Evolutionary conservation across 129 eudicot species (phyloP), one percentile per base, ranked within the genome.

Genomic region (Mikania micrantha): DNA sequence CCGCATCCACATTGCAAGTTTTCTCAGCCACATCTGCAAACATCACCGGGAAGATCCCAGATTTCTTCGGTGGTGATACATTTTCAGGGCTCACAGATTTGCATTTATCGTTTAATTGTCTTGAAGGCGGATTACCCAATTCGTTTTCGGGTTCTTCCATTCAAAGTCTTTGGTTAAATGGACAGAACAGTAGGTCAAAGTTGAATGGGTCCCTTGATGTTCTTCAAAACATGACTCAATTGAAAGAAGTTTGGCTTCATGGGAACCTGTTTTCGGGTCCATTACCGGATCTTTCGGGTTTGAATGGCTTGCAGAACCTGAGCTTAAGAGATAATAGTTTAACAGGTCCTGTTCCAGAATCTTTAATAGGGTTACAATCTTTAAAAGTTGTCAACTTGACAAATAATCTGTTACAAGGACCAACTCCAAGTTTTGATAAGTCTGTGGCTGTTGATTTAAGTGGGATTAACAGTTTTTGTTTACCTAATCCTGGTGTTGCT

Each of bases 291-390:
- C 73, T 88, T 48, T 72, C 85, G 0, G 76, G 69, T 15, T 78
- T 91, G 28, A n/a, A 4, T 0, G 64, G 59, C 19, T 36, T 85
- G 12, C 79, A 80, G 20, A 88, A 88, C 78, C 78, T 88, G 47
- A 91, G 85, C 77, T 82, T 88, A 12, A 66, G 89, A 59, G 88
- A 81, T 63, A 88, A 88, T 47, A 83, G 70, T 54, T 76, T 88
- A 5, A 85, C 91, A 7, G 96, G 96, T 0, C 35, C 78, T 25
- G 81, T 88, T 60, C 87, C 89, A 3, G 48, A 45, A 1, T 66
- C 83, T 0, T 7, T 88, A 17, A 42, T 57, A 45, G 62, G 62
- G 62, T 15, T 56, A 6, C n/a, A 56, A 27, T 56, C 38, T 29
- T 56, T 56, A 13, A 56, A 27, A 56, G 62, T 56, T 13, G 20